Evolutionary conservation across 164 flowering plant species (phyloP), one percentile per base, ranked within the genome.

Genomic region (Vitis cinerea): DNA sequence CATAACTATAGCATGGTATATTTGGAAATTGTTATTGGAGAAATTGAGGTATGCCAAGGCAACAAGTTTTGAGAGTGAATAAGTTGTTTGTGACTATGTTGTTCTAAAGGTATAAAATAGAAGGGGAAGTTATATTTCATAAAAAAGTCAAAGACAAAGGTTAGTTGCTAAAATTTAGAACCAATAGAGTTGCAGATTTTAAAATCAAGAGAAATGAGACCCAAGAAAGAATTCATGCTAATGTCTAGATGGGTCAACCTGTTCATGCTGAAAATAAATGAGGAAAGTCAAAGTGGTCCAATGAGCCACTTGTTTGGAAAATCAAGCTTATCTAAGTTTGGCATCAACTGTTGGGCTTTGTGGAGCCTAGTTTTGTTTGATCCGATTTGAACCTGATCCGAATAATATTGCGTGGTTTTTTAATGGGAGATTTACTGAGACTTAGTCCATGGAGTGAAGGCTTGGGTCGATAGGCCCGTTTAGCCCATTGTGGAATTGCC

Each of bases 31-130:
- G 77, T 88, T 88, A 15, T 59, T 58, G 9, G 92, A 88, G 37
- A 88, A 63, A 71, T 88, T 89, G 13, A 88, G 85, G 71, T 88
- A 83, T 16, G 85, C 79, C 72, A 88, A 72, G 52, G 81, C 72
- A 55, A 76, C 74, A 16, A 86, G 80, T 31, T 72, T 80, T 1
- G 81, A 71, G 49, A 85, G 79, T 2, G 83, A 75, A 11, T 23
- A 8, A 19, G 59, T 69, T 75, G 31, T 88, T 88, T 1, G 80
- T 68, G 61, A 88, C 16, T 53, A 69, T n/a, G n/a, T 88, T 88
- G 74, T 75, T 81, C 75, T 88, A 90, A 52, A 86, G 75, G 69
- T 88, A 90, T 8, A 88, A 75, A 48, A 75, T 70, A 8, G 90
- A 71, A 50, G 86, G 85, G 47, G 83, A 73, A 3, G 85, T n/a